Base-by-base conservation (phyloP, 306 rosid species). In the Oemleria cerasiformis region DNA sequence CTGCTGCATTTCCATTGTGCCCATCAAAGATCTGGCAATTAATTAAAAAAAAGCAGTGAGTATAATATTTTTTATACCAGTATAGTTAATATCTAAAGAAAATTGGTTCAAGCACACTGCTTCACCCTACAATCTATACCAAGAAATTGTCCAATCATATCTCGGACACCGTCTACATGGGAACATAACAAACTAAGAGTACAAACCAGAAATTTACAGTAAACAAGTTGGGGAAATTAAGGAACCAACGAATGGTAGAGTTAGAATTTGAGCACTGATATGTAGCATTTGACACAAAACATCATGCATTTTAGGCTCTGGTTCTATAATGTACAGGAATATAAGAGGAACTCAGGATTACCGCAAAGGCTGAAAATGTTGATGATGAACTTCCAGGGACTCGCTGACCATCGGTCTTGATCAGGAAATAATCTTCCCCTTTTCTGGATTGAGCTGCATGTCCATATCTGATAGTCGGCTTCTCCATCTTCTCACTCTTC, bases 1-100 rank as follows among this genome's bases (percentile, higher is more conserved):
- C 98, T 5, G 98, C 98, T 50, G 98, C 97, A 72, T 90, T 91
- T 80, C 98, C 98, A 59, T 94, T 94, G 86, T 94, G 98, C 67
- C 98, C 98, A 74, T 94, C 98, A 87, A 91, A 91, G 76, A 94
- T 86, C 98, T 94, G 86, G 70, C 69, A 74, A 81, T 73, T 48
- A 59, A 55, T 19, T 57, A 30, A 72, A 45, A 77, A 39, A 79
- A 69, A 82, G n/a, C 56, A 54, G 75, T 61, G 23, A 36, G 45
- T 54, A 73, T 72, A 58, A 55, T 43, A 54, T n/a, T 30, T 49
- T 47, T 71, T 55, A 17, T 51, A 65, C 36, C 65, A 12, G 6
- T 23, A 67, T 42, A 55, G 56, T 44, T 56, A 62, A 72, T 38
- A 72, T 39, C 77, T 21, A 64, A 73, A 77, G 12, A 71, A 78